These are phyloP conservation scores for Kwoniella shivajii DNA, from an alignment of 1,284 basidiomycete species.

Conservation along the genomic window DNA sequence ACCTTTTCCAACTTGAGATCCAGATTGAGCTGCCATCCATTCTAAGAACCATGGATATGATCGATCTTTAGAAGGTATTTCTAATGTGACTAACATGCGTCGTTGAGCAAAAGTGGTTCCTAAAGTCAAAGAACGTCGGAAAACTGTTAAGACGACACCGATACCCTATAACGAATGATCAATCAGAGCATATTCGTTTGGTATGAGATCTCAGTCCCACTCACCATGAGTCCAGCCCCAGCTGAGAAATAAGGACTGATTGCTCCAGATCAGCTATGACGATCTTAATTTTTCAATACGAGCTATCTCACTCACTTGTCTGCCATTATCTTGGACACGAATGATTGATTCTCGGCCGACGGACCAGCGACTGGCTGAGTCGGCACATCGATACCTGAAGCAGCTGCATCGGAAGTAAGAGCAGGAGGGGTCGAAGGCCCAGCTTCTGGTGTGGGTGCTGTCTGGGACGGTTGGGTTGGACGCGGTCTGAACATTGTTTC, in stretches of 20 bases:
- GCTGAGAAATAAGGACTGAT: conserved; percentile 90
- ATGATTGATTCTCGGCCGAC: conserved; percentile 17
- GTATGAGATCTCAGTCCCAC: conserved; percentile 22
- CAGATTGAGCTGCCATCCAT: conserved; percentile 75
- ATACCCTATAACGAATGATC: conserved; percentile 64
- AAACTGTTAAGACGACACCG: conserved; percentile 74
- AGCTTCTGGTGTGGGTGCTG: conserved; percentile 8
- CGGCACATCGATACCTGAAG: background rate
- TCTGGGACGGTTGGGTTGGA: background rate
- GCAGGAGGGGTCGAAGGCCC: conserved; percentile 13
- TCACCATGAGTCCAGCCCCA: conserved; percentile 92
- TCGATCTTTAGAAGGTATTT: conserved; percentile 94
- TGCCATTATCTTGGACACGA: conserved; percentile 38
- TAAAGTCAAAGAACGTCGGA: conserved; percentile 71
- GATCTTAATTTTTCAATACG: background rate
- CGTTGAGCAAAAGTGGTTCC: conserved; percentile 77
- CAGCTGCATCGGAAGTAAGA: background rate
- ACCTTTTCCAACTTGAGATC: conserved; percentile 28
- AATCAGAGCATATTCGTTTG: conserved; percentile 10
- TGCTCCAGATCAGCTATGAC: background rate
- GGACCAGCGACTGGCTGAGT: conserved; percentile 6
- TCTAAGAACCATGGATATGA: conserved; percentile 96
- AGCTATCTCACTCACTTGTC: conserved; percentile 40
- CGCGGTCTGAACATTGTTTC: conserved; percentile 20
- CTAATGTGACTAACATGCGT: conserved; percentile 89